A percentile compares a stretch with the other conserved stretches of the same genome.
phyloP scores from a whole-genome alignment of 805 yeast species.

The Zygosaccharomyces bisporus region DNA sequence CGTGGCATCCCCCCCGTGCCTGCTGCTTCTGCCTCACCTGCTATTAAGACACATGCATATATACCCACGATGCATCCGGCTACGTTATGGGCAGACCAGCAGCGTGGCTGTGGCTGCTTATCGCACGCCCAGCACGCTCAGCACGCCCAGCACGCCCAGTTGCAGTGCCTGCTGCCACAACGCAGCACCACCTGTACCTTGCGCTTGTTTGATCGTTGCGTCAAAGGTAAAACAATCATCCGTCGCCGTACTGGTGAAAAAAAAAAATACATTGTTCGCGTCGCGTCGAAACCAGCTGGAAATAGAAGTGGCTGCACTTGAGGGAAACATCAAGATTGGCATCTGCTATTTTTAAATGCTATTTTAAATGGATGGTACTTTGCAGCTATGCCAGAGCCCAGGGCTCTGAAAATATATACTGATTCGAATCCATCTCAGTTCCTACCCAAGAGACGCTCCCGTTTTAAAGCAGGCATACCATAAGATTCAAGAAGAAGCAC shows the following conservation, averaged over 20 bases:
- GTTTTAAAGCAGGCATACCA: background rate
- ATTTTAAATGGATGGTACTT: constrained; percentile 5
- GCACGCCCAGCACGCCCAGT: background rate
- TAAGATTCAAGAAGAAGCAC: background rate
- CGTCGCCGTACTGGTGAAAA: background rate
- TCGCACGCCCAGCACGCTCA: constrained; percentile 1
- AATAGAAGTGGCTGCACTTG: constrained; percentile 8
- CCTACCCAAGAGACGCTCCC: too few species aligned
- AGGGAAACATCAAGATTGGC: too few species aligned
- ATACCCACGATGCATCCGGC: background rate
- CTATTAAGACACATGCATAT: background rate
- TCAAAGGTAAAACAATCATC: background rate
- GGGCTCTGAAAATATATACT: background rate
- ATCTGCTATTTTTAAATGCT: too few species aligned
- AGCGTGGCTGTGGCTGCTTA: background rate
- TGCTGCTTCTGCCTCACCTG: background rate
- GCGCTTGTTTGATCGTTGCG: background rate
- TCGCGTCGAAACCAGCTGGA: constrained; percentile 7
- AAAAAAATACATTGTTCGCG: constrained; percentile 4
- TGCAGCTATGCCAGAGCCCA: background rate
- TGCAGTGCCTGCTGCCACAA: background rate
- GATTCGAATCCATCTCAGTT: background rate
- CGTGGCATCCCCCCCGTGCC: too few species aligned
- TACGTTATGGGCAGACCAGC: background rate
- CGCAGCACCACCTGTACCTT: background rate